Conservation (phyloP, 768 basidiomycete species). For the Kwoniella dejecticola region DNA sequence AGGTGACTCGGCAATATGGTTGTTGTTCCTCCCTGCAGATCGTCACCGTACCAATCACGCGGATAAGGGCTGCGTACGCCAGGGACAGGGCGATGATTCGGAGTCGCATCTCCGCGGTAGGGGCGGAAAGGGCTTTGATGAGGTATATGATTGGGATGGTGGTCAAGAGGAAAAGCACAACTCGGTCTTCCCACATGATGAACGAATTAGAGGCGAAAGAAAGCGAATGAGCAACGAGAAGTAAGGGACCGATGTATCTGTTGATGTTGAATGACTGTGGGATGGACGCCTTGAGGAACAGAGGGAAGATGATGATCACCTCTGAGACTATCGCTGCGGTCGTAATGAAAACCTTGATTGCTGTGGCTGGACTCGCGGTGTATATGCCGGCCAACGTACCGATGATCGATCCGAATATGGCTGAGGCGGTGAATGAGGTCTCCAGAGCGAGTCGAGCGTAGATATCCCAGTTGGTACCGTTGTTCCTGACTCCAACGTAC, state of each 20-base stretch:
- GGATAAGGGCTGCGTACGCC: slow-evolving; percentile 67
- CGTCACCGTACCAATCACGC: slow-evolving; percentile 78
- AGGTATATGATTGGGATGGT: slow-evolving; percentile 64
- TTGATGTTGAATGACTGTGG: slow-evolving; percentile 26
- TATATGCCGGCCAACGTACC: slow-evolving; percentile 54
- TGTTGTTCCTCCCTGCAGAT: slow-evolving; percentile 94
- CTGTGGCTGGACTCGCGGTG: slow-evolving; percentile 25
- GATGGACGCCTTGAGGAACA: slow-evolving; percentile 14
- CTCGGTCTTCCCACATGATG: slow-evolving; percentile 94
- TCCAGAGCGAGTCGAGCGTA: slow-evolving; percentile 59
- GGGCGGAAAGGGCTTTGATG: slow-evolving; percentile 67
- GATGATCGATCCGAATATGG: slow-evolving; percentile 61
- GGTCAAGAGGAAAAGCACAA: slow-evolving; percentile 72
- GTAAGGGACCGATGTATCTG: slow-evolving; percentile 45
- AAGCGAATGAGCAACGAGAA: slow-evolving; percentile 64
- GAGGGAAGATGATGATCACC: slow-evolving; percentile 26
- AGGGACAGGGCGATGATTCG: slow-evolving; percentile 74
- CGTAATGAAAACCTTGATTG: slow-evolving; percentile 47
- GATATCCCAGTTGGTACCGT: slow-evolving; percentile 52
- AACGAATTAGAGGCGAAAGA: slow-evolving; percentile 92
- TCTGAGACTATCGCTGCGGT: slow-evolving; percentile 42
- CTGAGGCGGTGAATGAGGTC: slow-evolving; percentile 60
- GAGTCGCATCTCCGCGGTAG: slow-evolving; percentile 67
- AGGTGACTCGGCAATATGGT: slow-evolving; percentile 84
- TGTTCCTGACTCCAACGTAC: slow-evolving; percentile 61